Percentiles rank a stretch among this genome's conserved stretches.
Evolutionary conservation across 73 alveolate species (phyloP).

Genomic region (Tetrahymena elliotti): DNA sequence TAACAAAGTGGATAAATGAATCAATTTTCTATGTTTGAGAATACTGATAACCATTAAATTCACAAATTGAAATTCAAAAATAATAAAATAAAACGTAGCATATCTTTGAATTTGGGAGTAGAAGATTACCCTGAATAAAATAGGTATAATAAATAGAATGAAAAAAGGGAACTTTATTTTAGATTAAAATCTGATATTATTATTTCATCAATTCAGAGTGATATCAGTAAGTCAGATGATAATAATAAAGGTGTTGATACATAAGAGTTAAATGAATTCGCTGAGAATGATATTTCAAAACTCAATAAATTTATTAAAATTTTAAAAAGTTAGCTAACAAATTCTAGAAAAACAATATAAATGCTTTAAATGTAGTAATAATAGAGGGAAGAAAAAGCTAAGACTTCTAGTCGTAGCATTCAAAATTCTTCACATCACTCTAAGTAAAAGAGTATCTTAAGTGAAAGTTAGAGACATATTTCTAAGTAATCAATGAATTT

Average conservation of each 20-base stretch:
- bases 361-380: neutral
- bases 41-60: neutral
- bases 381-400: neutral
- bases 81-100: neutral
- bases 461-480: neutral
- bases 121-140: neutral
- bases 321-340: neutral
- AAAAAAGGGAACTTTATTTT: neutral
- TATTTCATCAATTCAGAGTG: neutral
- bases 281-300: neutral
- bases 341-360: neutral
- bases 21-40: neutral
- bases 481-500: neutral
- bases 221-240: neutral
- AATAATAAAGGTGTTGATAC: neutral
- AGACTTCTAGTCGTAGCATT: neutral
- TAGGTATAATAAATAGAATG: neutral
- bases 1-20: neutral
- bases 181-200: neutral
- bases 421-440: neutral
- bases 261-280: neutral
- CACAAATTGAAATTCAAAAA: neutral
- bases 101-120: neutral
- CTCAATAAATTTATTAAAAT: neutral
- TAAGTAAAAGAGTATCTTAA: neutral